Base-by-base conservation (phyloP, 345 rosid species). In the Trapa incisa region DNA sequence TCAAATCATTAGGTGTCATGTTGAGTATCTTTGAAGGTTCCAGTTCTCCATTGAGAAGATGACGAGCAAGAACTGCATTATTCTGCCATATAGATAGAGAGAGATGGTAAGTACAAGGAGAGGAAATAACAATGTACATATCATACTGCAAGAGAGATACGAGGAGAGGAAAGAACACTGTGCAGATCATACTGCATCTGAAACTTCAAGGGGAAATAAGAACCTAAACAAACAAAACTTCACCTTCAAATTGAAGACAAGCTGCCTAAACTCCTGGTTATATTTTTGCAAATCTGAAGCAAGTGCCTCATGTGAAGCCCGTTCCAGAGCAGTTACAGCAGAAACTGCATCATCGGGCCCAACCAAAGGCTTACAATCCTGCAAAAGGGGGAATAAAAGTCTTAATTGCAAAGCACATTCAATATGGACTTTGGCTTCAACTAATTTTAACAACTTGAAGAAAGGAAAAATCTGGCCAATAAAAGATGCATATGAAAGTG, bases 261-360 rank as follows among this genome's bases (percentile, higher is more conserved):
- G 75, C 72, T 86, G 84, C 69, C 99, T 83, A 87, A 94, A 39
- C 78, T 89, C 87, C 71, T 89, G 95, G 76, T 91, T 94, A 70
- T 91, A 94, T 70, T 94, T 94, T 68, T 88, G 94, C 74, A 74
- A 88, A 83, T 94, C 96, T 0, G 76, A 73, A 14, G 89, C 75
- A 72, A 91, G 81, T 61, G 93, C 67, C 61, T 81, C 88, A 78
- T 91, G 92, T 13, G 87, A 79, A 22, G 86, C 96, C 78, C 80
- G 77, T 88, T 95, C 99, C 71, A 95, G 96, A 63, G 91, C 89
- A 73, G 71, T 72, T 63, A 89, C 86, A 7, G 90, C 84, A 68
- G 84, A 76, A 81, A 91, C 89, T 64, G 94, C 96, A 76, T 78
- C 86, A 82, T 95, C 92, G 39, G 96, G 99, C 96, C 98, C 91